Conservation (phyloP, 805 yeast species). For the Pichia ethanolica region DNA sequence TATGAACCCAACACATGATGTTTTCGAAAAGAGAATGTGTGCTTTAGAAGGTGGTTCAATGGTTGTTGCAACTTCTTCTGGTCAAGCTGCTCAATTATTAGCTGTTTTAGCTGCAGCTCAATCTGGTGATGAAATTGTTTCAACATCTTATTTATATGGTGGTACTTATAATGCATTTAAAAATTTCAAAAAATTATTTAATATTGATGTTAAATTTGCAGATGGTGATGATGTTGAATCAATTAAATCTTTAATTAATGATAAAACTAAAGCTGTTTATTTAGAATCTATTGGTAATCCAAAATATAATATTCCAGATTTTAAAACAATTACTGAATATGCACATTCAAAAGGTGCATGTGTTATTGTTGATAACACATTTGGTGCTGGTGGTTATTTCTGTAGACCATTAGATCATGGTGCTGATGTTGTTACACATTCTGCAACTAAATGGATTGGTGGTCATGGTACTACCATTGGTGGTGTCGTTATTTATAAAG, state of each 20-base stretch:
- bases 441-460: slow-evolving; percentile 97
- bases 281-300: slow-evolving; percentile 92
- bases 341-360: slow-evolving; percentile 88
- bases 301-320: slow-evolving; percentile 85
- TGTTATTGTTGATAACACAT: slow-evolving; percentile 90
- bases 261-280: slow-evolving; percentile 82
- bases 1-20: slow-evolving; percentile 89
- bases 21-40: slow-evolving; percentile 85
- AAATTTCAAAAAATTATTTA: slow-evolving; percentile 75
- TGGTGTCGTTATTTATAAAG: slow-evolving; percentile 61
- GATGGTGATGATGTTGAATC: slow-evolving; percentile 69
- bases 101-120: slow-evolving; percentile 82
- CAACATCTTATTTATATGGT: slow-evolving; percentile 85
- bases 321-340: slow-evolving; percentile 61
- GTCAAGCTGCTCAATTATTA: slow-evolving; percentile 90
- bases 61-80: slow-evolving; percentile 87
- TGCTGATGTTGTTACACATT: slow-evolving; percentile 86
- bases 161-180: slow-evolving; percentile 96
- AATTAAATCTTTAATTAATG: slow-evolving; percentile 68
- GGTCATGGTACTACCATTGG: slow-evolving; percentile 96
- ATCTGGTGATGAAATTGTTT: slow-evolving; percentile 81
- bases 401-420: slow-evolving; percentile 82
- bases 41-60: slow-evolving; percentile 90
- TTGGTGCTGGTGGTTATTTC: slow-evolving; percentile 92
- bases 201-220: slow-evolving; percentile 80